Base-by-base conservation (phyloP, 176 grass and related monocot genomes). In the Paspalum notatum region DNA sequence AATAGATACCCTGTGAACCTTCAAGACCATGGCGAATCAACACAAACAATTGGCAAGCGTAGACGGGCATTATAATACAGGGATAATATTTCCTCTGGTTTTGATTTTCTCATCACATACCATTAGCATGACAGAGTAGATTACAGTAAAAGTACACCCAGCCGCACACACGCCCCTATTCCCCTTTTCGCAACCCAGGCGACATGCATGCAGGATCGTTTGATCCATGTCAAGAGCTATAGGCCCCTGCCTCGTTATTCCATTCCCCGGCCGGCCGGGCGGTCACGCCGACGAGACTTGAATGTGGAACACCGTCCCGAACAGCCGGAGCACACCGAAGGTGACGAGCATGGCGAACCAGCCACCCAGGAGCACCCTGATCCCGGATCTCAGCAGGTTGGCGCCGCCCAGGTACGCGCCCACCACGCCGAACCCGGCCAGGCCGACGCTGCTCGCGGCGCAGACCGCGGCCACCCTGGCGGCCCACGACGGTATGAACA, bases 331-430 rank as follows among this genome's bases (percentile, higher is more conserved):
- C 44, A 96, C 89, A 10, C 78, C 93, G 62, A 85, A 99, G 2
- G 93, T 96, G 81, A 93, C 68, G 20, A 88, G 32, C 97, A 99
- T 93, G 68, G 93, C 97, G 78, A 93, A 43, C 90, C 97, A 99
- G 0, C 97, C 97, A 24, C 97, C 93, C 0, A 85, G 20, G 66
- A 99, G 68, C 70, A 99, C 93, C 79, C 96, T 83, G 17, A 88
- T 20, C 0, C 66, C 92, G 3, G 90, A 88, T 67, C 52, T 88
- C 8, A 39, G 12, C 75, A 85, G 22, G 47, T 55, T 90, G 1
- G 90, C 77, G 52, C 93, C 93, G 66, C 96, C 96, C 12, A 95
- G 66, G 67, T 88, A 71, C 10, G 71, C 96, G 42, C 96, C 96
- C 0, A 62, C 71, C 1, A 72, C 86, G 47, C 93, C 96, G 61